A percentile compares a stretch with the other conserved stretches of the same genome.
Evolutionary conservation across 176 grass and related monocot genomes (phyloP).

Genomic region (Eleusine indica): DNA sequence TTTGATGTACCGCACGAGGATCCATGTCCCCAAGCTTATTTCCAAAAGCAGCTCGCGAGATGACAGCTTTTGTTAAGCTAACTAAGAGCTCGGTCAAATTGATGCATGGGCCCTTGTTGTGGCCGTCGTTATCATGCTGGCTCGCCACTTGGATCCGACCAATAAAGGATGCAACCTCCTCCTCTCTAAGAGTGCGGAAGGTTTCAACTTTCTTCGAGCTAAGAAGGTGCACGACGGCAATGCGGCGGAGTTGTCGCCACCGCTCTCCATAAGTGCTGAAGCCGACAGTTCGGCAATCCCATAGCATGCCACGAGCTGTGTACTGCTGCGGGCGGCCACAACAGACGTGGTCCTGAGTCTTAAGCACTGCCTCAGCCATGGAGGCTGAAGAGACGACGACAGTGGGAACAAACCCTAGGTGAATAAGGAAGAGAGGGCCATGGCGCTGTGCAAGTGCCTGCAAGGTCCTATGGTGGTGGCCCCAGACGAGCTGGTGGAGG

Average conservation of each 20-base stretch:
- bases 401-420: constrained; percentile 17
- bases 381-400: constrained; percentile 54
- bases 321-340: constrained; percentile 31
- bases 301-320: constrained; percentile 23
- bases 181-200: constrained; percentile 39
- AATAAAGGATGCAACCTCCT: constrained; percentile 43
- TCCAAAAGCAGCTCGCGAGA: constrained; percentile 38
- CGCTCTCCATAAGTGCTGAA: constrained; percentile 58
- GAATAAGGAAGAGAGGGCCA: constrained; percentile 37
- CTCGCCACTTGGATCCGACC: background rate
- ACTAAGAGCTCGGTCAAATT: constrained; percentile 40
- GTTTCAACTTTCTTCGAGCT: constrained; percentile 47
- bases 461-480: constrained; percentile 35
- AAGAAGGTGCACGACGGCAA: constrained; percentile 46
- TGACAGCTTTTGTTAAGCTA: constrained; percentile 27
- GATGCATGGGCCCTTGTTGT: background rate
- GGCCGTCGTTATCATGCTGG: no score
- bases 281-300: constrained; percentile 34
- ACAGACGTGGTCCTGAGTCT: constrained; percentile 40
- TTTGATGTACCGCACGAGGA: background rate
- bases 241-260: constrained; percentile 48
- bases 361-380: constrained; percentile 38
- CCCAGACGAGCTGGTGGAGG: constrained; percentile 52
- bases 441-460: constrained; percentile 24
- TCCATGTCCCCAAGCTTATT: constrained; percentile 23